Evolutionary conservation across 257 asterid species (phyloP).

Genomic region (Petrea volubilis): DNA sequence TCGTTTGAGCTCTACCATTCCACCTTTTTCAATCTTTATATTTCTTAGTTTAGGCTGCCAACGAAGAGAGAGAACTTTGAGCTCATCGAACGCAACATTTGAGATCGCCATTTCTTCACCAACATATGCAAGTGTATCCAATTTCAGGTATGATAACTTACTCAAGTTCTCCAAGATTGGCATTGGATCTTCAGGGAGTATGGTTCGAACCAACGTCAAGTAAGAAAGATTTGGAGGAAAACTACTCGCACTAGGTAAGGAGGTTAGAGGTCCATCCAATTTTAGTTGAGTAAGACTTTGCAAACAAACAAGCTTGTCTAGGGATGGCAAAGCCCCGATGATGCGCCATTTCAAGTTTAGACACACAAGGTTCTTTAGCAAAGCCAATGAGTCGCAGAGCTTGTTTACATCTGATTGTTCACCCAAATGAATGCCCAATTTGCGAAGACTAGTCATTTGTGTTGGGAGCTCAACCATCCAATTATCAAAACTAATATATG

Average conservation of each 20-base stretch:
- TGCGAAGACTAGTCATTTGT: too few relatives aligned
- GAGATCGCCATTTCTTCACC: too few relatives aligned
- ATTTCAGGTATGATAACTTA: not conserved
- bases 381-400: not conserved
- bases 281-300: not conserved
- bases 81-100: too few relatives aligned
- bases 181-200: not conserved
- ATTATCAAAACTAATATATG: too few relatives aligned
- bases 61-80: too few relatives aligned
- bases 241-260: not conserved
- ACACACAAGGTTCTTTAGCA: not conserved
- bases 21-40: too few relatives aligned
- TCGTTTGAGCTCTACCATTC: too few relatives aligned
- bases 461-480: too few relatives aligned
- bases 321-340: not conserved
- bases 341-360: not conserved
- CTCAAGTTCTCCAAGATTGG: slow-evolving; percentile 7
- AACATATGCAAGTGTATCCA: not conserved
- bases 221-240: slow-evolving; percentile 20
- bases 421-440: not conserved
- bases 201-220: not conserved
- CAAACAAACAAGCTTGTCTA: not conserved
- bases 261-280: not conserved
- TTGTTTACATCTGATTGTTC: not conserved
- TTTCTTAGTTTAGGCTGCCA: too few relatives aligned